Evolutionary conservation across 352 stramenopile species (phyloP), one percentile per base, ranked within the genome.

Genomic region (Globisporangium echinulatum): DNA sequence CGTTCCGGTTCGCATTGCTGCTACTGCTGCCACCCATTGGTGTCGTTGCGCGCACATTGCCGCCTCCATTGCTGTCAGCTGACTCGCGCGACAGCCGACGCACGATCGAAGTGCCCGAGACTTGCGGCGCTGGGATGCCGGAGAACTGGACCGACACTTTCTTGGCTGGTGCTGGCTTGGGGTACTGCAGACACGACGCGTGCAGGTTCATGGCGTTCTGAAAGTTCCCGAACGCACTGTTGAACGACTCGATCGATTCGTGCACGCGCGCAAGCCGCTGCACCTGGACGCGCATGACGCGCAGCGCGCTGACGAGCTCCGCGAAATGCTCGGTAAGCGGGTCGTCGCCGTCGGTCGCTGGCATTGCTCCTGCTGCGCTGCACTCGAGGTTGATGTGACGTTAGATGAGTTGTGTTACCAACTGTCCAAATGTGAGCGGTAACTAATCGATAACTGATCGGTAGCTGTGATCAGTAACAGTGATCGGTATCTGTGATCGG

Each of bases 191-290:
- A 67, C 82, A 92, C 40, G 79, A 90, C 56, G 76, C 80, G 51
- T 94, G 82, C 58, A 94, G 70, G 56, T 70, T 72, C 70, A 92
- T 91, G 53, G 79, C 82, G 49, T 74, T 77, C 65, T 90, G 81
- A 61, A 94, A 90, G 15, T 70, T 58, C 38, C 85, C 85, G 38
- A 94, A 94, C 13, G 74, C 73, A 47, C 44, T 55, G 66, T 92
- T 93, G 60, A 93, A 93, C 56, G 80, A 68, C 33, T 85, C 76
- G 25, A 94, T 69, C n/a, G 80, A 72, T 13, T 86, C 71, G 56
- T 92, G 81, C 49, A 94, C 81, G 4, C 58, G 72, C 53, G 69
- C 52, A n/a, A 94, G 78, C 57, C 75, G 71, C 60, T 82, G 60
- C 19, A 89, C 78, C 56, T 92, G 80, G 49, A 80, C 73, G 44